Evolutionary conservation across 1,284 basidiomycete species (phyloP).

Genomic region (Boletus sp.): DNA sequence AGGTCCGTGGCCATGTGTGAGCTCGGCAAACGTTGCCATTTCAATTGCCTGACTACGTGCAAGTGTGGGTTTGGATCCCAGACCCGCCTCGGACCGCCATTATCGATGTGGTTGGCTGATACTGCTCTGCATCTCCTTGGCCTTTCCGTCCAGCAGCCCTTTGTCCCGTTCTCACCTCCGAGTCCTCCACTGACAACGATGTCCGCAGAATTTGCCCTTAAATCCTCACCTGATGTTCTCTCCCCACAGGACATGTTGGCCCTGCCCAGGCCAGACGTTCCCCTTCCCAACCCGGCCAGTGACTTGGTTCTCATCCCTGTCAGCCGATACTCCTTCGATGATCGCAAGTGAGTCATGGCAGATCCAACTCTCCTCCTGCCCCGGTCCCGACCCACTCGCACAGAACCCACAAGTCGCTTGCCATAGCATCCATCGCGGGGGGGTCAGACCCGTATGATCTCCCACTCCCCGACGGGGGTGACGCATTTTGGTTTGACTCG

Average conservation of each 20-base stretch:
- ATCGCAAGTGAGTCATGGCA: slow-evolving; percentile 57
- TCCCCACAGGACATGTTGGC: slow-evolving; percentile 70
- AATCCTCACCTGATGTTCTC: slow-evolving; percentile 54
- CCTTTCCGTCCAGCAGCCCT: slow-evolving; percentile 49
- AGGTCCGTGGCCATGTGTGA: background rate
- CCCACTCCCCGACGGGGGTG: slow-evolving; percentile 58
- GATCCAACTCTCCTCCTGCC: background rate
- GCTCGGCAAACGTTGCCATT: background rate
- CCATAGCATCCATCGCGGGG: slow-evolving; percentile 54
- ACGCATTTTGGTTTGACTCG: slow-evolving; percentile 71
- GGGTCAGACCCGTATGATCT: slow-evolving; percentile 47
- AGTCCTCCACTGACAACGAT: slow-evolving; percentile 24
- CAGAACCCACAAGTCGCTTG: slow-evolving; percentile 69
- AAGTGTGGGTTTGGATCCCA: no score
- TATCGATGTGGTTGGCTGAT: slow-evolving; percentile 32
- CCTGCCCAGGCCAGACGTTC: slow-evolving; percentile 66
- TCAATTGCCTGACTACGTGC: background rate
- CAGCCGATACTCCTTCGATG: slow-evolving; percentile 64
- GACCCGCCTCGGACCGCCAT: background rate
- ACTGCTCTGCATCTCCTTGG: slow-evolving; percentile 41
- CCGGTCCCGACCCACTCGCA: background rate
- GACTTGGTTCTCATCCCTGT: slow-evolving; percentile 65
- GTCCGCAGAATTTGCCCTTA: slow-evolving; percentile 49
- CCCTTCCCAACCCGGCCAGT: slow-evolving; percentile 61
- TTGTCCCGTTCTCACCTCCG: slow-evolving; percentile 28